Base-by-base conservation (phyloP, 1,139 yeast genomes). In the Sugiyamaella neomexicana region DNA sequence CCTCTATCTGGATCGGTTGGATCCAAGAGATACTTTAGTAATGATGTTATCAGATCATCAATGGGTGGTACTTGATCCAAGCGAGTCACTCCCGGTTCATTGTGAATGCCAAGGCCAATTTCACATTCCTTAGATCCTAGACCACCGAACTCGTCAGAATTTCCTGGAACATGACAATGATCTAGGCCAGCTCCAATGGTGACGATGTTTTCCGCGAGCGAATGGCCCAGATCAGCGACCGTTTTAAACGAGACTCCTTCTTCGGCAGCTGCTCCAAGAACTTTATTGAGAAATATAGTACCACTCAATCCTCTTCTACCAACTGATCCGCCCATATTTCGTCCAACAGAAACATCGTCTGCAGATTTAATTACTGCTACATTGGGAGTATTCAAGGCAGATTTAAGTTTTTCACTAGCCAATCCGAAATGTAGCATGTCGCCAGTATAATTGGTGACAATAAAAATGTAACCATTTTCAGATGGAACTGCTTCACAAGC, bases 401-500 rank as follows among this genome's bases (percentile, higher is more conserved):
- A 9, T 34, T 58, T 61, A 47, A 63, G 45, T 50, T 65, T 63
- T 44, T 65, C 69, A 34, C 60, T 54, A 2, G 69, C 81, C 62
- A 81, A 71, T 0, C 85, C 86, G 67, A 81, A 81, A 62, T 81
- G 83, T 50, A 81, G 70, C 50, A 80, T 74, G 63, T 81, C 86
- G 1, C 86, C 86, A 3, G 85, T 81, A 64, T 81, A 81, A 66
- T 81, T 81, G 56, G 82, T 81, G 44, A 80, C 80, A 17, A 81
- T 71, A 42, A 81, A 69, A 37, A 81, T 70, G 2, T 79, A 74
- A 0, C 83, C 83, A 36, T 67, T 70, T n/a, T 75, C 71, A 34
- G 75, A 66, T 5, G 58, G 59, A 6, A 61, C 57, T 7, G 61
- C 70, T 36, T 68, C 60, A 51, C 67, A 74, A 23, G 77, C 80